Percentiles rank a stretch among this genome's conserved stretches.
phyloP scores from a whole-genome alignment of 2,329 filamentous ascomycete genomes.

The Aspergillus chevalieri region DNA sequence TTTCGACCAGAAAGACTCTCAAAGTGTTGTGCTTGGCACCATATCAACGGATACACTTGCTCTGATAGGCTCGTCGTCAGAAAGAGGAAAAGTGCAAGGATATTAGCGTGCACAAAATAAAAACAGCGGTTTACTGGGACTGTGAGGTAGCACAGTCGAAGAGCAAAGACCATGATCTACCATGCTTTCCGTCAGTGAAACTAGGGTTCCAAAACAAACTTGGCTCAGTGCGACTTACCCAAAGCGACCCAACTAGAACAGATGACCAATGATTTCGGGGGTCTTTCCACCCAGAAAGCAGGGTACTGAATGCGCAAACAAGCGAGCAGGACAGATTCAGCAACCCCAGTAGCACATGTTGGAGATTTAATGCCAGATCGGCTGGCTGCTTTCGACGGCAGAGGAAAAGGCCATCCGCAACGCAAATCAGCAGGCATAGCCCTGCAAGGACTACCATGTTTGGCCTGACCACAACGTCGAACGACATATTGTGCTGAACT shows the following conservation, averaged over 20 bases:
- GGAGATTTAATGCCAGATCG: background rate
- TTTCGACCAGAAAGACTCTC: background rate
- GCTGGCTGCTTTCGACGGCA: background rate
- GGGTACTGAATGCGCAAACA: background rate
- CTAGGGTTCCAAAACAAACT: background rate
- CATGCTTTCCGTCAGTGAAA: background rate
- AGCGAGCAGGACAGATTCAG: background rate
- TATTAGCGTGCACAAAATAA: background rate
- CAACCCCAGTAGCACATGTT: background rate
- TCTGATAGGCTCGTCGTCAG: constrained; percentile 2
- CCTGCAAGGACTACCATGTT: background rate
- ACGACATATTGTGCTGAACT: background rate
- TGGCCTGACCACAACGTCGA: background rate
- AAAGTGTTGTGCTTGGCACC: background rate
- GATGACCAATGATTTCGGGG: background rate
- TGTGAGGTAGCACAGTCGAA: constrained; percentile 1
- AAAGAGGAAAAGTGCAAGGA: constrained; percentile 4
- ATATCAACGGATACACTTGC: constrained; percentile 6
- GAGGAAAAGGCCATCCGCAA: background rate
- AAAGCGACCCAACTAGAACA: background rate
- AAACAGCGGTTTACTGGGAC: background rate
- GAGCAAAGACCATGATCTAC: constrained; percentile 2
- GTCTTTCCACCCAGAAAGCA: background rate
- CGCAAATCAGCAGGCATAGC: background rate
- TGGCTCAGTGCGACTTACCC: background rate